Conservation (phyloP, 352 stramenopile genomes). For the Phytophthora megakarya region DNA sequence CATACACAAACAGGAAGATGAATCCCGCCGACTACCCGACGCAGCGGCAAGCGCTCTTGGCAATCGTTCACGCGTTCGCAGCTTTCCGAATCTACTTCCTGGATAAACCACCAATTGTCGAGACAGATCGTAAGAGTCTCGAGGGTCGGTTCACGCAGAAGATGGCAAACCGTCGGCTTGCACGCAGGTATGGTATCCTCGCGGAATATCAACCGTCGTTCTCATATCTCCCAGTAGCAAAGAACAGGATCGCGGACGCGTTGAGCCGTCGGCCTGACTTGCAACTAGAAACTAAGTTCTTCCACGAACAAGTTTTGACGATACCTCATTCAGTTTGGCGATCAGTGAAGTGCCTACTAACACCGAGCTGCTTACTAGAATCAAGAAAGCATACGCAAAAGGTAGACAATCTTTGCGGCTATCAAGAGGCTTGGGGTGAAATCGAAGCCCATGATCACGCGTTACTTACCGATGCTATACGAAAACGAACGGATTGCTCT, state of each 20-base stretch:
- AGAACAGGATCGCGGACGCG: conserved; percentile 17
- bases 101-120: conserved; percentile 4
- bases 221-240: conserved; percentile 27
- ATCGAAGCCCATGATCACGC: too few species aligned
- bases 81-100: conserved; percentile 4
- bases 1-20: neutral
- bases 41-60: neutral
- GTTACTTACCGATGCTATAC: conserved; percentile 1
- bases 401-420: too few species aligned
- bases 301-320: conserved; percentile 20
- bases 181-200: conserved; percentile 8
- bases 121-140: conserved; percentile 10
- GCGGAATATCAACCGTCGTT: conserved; percentile 11
- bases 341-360: neutral
- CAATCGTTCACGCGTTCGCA: neutral
- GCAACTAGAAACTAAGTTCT: conserved; percentile 18
- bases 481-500: neutral
- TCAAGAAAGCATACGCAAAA: neutral
- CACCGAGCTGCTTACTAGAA: neutral
- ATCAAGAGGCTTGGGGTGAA: too few species aligned
- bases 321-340: neutral
- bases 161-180: conserved; percentile 4
- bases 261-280: conserved; percentile 14
- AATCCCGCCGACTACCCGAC: neutral
- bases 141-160: neutral